Evolutionary conservation across 2,329 filamentous ascomycete species (phyloP).

Genomic region (Pleurostoma richardsiae): DNA sequence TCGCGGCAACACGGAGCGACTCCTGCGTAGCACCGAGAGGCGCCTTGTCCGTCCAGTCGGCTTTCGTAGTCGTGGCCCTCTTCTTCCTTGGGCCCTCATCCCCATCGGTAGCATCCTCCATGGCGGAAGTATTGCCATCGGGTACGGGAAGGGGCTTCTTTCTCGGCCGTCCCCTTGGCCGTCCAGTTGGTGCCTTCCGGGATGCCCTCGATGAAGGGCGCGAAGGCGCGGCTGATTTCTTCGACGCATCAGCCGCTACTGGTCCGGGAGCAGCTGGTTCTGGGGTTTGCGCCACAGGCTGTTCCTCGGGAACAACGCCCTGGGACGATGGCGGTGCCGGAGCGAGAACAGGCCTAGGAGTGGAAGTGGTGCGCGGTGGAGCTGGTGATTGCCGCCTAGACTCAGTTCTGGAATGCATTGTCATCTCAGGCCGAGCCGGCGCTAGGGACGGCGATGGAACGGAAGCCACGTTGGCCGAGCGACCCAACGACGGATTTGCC

Average conservation of each 20-base stretch:
- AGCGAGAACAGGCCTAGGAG: not conserved
- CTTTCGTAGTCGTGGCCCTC: conserved; percentile 72
- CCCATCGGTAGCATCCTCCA: conserved; percentile 62
- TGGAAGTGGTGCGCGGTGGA: not conserved
- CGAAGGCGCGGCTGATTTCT: conserved; percentile 32
- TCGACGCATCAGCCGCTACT: conserved; percentile 1
- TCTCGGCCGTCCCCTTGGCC: conserved; percentile 50
- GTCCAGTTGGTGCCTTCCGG: conserved; percentile 41
- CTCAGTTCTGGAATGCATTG: conserved; percentile 1
- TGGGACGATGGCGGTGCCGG: conserved; percentile 1
- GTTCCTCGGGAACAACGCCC: conserved; percentile 9
- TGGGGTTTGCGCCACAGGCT: not conserved
- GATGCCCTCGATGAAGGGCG: conserved; percentile 58
- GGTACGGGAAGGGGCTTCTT: conserved; percentile 41
- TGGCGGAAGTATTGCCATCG: conserved; percentile 67
- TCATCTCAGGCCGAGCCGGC: conserved; percentile 9
- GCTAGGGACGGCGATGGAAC: conserved; percentile 28
- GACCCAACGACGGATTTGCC: conserved; percentile 54
- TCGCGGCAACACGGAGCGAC: conserved; percentile 83
- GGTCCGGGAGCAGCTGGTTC: not conserved
- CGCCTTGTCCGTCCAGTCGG: conserved; percentile 46
- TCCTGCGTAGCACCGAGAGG: conserved; percentile 71
- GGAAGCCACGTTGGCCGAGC: conserved; percentile 23
- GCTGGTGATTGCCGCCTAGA: not conserved
- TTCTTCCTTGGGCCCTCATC: conserved; percentile 62